Evolutionary conservation across 345 rosid species (phyloP).

Genomic region (Corymbia maculata): DNA sequence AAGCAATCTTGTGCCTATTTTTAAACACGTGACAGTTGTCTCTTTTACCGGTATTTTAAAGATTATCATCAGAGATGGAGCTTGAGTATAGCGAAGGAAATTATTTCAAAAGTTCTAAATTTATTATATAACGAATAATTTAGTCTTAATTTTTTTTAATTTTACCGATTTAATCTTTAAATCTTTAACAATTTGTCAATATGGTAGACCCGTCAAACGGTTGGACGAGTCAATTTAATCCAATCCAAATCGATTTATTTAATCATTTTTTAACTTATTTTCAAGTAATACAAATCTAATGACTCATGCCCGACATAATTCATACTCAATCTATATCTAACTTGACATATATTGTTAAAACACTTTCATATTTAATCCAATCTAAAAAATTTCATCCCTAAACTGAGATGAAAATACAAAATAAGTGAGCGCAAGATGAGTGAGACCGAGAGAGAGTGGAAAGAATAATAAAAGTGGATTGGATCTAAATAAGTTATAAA

Average conservation of each 20-base stretch:
- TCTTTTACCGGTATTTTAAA: background rate
- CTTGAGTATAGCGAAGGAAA: background rate
- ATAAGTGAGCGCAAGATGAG: no score
- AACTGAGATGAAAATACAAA: background rate
- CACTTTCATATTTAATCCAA: no score
- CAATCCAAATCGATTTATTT: no score
- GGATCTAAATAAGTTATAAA: fast-evolving
- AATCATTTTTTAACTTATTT: no score
- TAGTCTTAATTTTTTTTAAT: background rate
- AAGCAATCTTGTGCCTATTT: background rate
- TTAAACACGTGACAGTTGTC: background rate
- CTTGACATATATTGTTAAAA: fast-evolving
- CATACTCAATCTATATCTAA: no score
- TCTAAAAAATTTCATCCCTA: no score
- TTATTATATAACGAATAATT: background rate
- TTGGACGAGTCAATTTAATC: fast-evolving
- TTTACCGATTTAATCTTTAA: background rate
- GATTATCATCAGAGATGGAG: background rate
- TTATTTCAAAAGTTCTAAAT: no score
- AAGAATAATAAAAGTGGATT: fast-evolving
- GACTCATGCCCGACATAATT: no score
- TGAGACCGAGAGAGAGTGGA: no score
- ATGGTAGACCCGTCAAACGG: background rate
- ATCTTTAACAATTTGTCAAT: background rate
- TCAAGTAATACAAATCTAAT: no score